Conservation (phyloP, 371 early-diverging fungal species). For the Rhizopus microsporus region DNA sequence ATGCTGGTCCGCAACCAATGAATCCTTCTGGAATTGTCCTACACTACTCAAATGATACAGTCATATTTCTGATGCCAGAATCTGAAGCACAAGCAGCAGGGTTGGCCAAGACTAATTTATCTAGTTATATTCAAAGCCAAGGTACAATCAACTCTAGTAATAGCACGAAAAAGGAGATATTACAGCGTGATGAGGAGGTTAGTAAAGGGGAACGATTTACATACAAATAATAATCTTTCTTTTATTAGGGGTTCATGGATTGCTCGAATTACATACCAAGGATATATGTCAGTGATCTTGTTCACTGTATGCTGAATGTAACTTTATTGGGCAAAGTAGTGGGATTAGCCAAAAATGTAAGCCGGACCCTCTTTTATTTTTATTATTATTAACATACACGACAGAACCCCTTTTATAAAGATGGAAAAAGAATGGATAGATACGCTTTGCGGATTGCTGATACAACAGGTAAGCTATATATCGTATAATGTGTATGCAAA, state of each 20-base stretch:
- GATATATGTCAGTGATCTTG: slow-evolving; percentile 31
- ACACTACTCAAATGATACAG: slow-evolving; percentile 33
- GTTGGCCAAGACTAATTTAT: slow-evolving; percentile 24
- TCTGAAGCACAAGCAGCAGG: slow-evolving; percentile 38
- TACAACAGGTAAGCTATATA: slow-evolving; percentile 28
- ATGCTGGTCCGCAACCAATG: slow-evolving; percentile 19
- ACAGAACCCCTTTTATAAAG: slow-evolving; percentile 33
- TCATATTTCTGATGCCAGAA: slow-evolving; percentile 46
- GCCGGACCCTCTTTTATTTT: not conserved
- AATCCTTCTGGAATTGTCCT: slow-evolving; percentile 29
- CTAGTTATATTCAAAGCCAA: slow-evolving; percentile 7
- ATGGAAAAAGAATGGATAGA: slow-evolving; percentile 31
- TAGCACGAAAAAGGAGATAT: slow-evolving; percentile 23
- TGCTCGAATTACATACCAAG: slow-evolving; percentile 30
- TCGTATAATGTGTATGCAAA: not conserved
- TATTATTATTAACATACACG: not conserved
- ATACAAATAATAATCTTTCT: not conserved
- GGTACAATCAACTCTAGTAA: not conserved
- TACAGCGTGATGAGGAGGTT: slow-evolving; percentile 39
- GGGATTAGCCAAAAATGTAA: slow-evolving; percentile 44
- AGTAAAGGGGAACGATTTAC: not conserved
- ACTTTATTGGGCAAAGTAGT: slow-evolving; percentile 41
- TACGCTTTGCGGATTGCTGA: slow-evolving; percentile 38
- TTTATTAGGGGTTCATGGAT: slow-evolving; percentile 40
- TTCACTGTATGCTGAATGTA: slow-evolving; percentile 40